These are phyloP conservation scores for Claviceps pusilla DNA, from an alignment of 2,329 filamentous ascomycete species.

Conservation along the genomic window DNA sequence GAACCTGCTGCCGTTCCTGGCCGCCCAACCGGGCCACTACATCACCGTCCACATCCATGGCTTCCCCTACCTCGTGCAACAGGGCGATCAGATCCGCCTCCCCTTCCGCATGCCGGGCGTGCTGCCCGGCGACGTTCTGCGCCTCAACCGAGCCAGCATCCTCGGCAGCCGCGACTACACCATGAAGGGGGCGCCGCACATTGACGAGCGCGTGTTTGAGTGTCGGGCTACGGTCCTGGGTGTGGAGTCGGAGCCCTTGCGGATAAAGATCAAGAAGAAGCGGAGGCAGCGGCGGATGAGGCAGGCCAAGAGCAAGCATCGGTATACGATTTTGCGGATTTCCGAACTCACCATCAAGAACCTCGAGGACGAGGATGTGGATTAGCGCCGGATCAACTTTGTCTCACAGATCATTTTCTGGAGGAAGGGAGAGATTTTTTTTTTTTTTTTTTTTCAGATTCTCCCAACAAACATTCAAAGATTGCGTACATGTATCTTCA, in stretches of 20 bases:
- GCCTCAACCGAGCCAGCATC: conserved; percentile 69
- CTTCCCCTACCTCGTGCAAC: conserved; percentile 63
- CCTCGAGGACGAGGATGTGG: conserved; percentile 28
- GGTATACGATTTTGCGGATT: conserved; percentile 73
- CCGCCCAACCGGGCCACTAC: conserved; percentile 61
- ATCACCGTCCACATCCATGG: conserved; percentile 67
- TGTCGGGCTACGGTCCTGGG: conserved; percentile 77
- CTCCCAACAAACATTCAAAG: neutral
- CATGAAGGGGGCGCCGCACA: conserved; percentile 62
- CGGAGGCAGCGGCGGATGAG: conserved; percentile 57
- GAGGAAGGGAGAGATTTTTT: neutral
- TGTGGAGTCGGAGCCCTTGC: conserved; percentile 64
- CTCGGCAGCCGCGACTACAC: conserved; percentile 85
- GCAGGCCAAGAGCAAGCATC: conserved; percentile 76
- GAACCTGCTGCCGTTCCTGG: conserved; percentile 53
- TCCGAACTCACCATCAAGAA: conserved; percentile 58
- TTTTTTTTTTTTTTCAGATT: neutral
- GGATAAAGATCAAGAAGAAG: conserved; percentile 70
- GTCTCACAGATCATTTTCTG: too few species aligned
- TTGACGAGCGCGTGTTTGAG: conserved; percentile 72
- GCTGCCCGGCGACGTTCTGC: conserved; percentile 67
- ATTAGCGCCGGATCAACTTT: neutral
- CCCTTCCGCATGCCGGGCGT: conserved; percentile 68
- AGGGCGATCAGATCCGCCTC: conserved; percentile 59
- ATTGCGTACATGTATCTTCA: neutral